phyloP scores from a whole-genome alignment of 768 basidiomycete species.

The Cystoderma amianthinum region DNA sequence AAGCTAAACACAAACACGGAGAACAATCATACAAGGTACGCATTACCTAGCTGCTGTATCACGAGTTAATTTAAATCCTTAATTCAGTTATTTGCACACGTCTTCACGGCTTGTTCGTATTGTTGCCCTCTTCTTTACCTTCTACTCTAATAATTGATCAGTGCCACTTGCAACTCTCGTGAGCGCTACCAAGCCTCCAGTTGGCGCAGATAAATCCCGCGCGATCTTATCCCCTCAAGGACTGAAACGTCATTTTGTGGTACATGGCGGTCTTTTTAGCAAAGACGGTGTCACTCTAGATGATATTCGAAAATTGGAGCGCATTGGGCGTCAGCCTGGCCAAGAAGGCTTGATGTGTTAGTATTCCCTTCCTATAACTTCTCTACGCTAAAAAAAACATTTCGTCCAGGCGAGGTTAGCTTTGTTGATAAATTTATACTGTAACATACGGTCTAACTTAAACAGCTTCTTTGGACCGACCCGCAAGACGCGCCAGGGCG shows the following conservation, averaged over 20 bases:
- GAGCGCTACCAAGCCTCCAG: slow-evolving; percentile 58
- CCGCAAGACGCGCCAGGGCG: slow-evolving; percentile 85
- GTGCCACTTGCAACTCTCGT: slow-evolving; percentile 90
- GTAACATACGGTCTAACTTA: slow-evolving; percentile 6
- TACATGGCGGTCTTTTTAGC: slow-evolving; percentile 95
- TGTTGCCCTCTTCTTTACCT: slow-evolving; percentile 3
- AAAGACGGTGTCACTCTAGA: slow-evolving; percentile 93
- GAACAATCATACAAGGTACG: slow-evolving; percentile 87
- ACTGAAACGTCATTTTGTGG: slow-evolving; percentile 84
- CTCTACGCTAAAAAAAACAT: too few relatives aligned
- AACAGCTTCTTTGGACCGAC: slow-evolving; percentile 90
- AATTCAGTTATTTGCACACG: slow-evolving; percentile 79
- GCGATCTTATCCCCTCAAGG: slow-evolving; percentile 82
- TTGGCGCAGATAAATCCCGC: slow-evolving; percentile 25
- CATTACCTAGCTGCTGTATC: neutral
- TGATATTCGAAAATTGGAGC: slow-evolving; percentile 82
- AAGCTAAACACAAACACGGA: slow-evolving; percentile 94
- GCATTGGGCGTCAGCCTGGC: slow-evolving; percentile 87
- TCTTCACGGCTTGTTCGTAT: slow-evolving; percentile 79
- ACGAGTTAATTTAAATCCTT: neutral
- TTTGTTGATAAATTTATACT: too few relatives aligned
- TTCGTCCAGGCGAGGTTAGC: too few relatives aligned
- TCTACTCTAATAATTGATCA: too few relatives aligned
- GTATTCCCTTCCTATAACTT: slow-evolving; percentile 23
- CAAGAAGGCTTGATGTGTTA: slow-evolving; percentile 93